These are phyloP conservation scores for Ambrosiella beaveri DNA, from an alignment of 2,329 filamentous ascomycete genomes.

Conservation along the genomic window DNA sequence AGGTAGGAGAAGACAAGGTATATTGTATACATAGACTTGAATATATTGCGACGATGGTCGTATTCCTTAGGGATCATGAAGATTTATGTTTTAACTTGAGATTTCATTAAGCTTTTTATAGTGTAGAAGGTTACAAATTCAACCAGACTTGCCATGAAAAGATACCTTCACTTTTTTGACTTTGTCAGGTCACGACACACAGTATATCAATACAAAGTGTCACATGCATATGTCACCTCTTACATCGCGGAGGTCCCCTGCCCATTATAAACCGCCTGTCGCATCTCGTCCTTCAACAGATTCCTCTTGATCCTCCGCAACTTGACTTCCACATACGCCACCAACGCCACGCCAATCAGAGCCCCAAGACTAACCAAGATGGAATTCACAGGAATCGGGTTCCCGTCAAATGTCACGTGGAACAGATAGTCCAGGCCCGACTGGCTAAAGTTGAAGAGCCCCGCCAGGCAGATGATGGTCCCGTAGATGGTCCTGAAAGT, in stretches of 20 bases:
- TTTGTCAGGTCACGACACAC: neutral
- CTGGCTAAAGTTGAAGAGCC: constrained; percentile 70
- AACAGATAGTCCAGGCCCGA: constrained; percentile 64
- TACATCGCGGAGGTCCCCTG: neutral
- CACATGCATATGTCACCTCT: neutral
- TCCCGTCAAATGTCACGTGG: constrained; percentile 49
- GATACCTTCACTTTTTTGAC: neutral
- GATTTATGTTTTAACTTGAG: too few relatives aligned
- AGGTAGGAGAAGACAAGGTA: neutral
- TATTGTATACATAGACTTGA: neutral
- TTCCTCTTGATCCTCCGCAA: constrained; percentile 21
- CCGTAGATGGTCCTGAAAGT: constrained; percentile 94
- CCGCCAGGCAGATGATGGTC: constrained; percentile 70
- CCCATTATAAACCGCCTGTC: constrained; percentile 9
- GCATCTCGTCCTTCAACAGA: constrained; percentile 14
- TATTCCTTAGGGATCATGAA: too few relatives aligned
- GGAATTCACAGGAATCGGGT: constrained; percentile 64
- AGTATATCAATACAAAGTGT: neutral
- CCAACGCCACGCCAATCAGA: constrained; percentile 45
- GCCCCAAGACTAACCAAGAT: constrained; percentile 45
- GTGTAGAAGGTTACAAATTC: too few relatives aligned
- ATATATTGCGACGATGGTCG: neutral
- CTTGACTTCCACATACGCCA: constrained; percentile 43
- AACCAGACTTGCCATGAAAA: too few relatives aligned
- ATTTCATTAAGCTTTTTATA: too few relatives aligned